Conservation (phyloP, 2,329 filamentous ascomycete genomes). For the Fusarium drepaniforme region DNA sequence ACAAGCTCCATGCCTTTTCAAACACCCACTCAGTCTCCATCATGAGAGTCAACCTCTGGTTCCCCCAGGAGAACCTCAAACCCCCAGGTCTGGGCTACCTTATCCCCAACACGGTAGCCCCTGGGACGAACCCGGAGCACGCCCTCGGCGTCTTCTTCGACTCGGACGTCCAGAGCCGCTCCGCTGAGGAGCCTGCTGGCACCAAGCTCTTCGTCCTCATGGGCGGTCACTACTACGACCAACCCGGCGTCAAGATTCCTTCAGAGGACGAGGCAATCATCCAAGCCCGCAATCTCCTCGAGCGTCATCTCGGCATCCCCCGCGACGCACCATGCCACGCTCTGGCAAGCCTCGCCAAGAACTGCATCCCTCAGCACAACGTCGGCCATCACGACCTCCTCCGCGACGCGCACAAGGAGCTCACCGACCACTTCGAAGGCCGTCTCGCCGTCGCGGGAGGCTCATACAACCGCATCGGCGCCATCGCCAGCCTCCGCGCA, state of each 20-base stretch:
- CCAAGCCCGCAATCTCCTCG: slow-evolving; percentile 78
- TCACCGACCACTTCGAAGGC: slow-evolving; percentile 69
- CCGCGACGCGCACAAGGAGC: slow-evolving; percentile 64
- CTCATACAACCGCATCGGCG: slow-evolving; percentile 65
- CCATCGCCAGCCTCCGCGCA: slow-evolving; percentile 64
- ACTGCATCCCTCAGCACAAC: slow-evolving; percentile 92
- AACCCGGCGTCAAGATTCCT: slow-evolving; percentile 60
- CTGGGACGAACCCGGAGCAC: slow-evolving; percentile 81
- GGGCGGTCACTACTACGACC: slow-evolving; percentile 89
- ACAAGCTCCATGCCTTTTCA: slow-evolving; percentile 61
- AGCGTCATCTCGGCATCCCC: slow-evolving; percentile 80
- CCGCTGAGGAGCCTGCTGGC: slow-evolving; percentile 68
- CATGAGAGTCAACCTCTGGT: slow-evolving; percentile 94
- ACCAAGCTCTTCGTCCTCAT: slow-evolving; percentile 96
- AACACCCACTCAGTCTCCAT: slow-evolving; percentile 79
- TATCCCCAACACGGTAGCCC: slow-evolving; percentile 79
- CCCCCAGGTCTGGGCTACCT: slow-evolving; percentile 89
- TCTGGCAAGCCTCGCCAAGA: slow-evolving; percentile 67
- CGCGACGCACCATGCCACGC: slow-evolving; percentile 69
- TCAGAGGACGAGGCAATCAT: slow-evolving; percentile 72
- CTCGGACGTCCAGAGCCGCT: slow-evolving; percentile 67
- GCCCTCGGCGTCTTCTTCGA: slow-evolving; percentile 95
- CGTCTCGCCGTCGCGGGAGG: slow-evolving; percentile 73
- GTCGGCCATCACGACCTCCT: slow-evolving; percentile 81
- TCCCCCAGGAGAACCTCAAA: slow-evolving; percentile 71